phyloP scores from a whole-genome alignment of 139 green algal genomes.

The Tetratostichococcus sp. region DNA sequence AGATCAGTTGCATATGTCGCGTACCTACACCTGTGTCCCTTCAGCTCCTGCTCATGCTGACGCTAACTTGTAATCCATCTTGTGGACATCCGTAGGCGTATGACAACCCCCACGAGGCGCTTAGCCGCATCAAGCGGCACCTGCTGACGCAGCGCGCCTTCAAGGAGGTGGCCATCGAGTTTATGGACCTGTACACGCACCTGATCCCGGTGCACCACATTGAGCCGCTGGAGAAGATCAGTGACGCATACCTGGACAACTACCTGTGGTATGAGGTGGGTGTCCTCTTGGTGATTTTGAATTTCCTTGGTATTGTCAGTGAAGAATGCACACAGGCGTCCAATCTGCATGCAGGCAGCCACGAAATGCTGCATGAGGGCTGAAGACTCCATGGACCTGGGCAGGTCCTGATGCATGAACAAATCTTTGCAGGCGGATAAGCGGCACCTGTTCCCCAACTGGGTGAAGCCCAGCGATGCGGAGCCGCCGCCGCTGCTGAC shows the following conservation, averaged over 20 bases:
- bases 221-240: conserved; percentile 99
- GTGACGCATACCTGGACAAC: conserved; percentile 97
- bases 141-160: conserved; percentile 96
- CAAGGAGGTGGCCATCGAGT: conserved; percentile 88
- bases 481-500: conserved; percentile 97
- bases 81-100: conserved; percentile 66
- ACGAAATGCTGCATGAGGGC: not conserved
- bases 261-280: conserved; percentile 51
- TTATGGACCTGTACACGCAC: conserved; percentile 86
- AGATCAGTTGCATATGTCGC: no score
- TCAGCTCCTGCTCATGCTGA: no score
- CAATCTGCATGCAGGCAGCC: not conserved
- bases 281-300: not conserved
- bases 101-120: conserved; percentile 98
- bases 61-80: no score
- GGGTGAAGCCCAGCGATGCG: conserved; percentile 95
- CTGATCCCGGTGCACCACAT: conserved; percentile 98
- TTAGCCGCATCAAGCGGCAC: conserved; percentile 98
- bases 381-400: not conserved
- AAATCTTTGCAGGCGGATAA: conserved; percentile 90
- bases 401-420: no score
- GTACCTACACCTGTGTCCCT: no score
- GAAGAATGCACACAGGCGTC: no score
- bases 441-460: conserved; percentile 97
- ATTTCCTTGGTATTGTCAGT: no score